Conservation (phyloP, 139 green algal species). For the Volvox reticuliferus region DNA sequence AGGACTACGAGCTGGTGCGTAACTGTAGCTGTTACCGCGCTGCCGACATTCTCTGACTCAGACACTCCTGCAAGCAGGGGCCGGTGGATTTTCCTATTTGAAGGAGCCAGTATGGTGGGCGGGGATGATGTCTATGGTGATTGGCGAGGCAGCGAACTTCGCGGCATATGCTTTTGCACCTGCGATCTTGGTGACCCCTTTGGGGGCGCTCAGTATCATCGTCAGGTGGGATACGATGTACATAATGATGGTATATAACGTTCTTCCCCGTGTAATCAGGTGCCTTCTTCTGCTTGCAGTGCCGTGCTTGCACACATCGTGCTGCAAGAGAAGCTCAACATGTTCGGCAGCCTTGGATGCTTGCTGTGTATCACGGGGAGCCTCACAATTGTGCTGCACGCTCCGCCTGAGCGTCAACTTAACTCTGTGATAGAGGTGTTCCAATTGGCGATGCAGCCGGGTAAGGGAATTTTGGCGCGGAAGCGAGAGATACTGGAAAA, state of each 20-base stretch:
- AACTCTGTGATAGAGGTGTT: slow-evolving; percentile 88
- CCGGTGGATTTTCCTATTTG: slow-evolving; percentile 95
- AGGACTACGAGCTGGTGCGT: slow-evolving; percentile 85
- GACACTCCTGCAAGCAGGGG: slow-evolving; percentile 68
- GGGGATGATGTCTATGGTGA: slow-evolving; percentile 92
- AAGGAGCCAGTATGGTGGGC: slow-evolving; percentile 96
- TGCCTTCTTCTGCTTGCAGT: slow-evolving; percentile 59
- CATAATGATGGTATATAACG: neutral
- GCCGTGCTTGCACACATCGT: slow-evolving; percentile 94
- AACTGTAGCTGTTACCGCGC: neutral
- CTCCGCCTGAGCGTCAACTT: slow-evolving; percentile 86
- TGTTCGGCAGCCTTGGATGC: slow-evolving; percentile 95
- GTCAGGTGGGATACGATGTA: slow-evolving; percentile 73
- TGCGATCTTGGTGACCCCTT: slow-evolving; percentile 94
- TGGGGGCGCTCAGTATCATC: slow-evolving; percentile 93
- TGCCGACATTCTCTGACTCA: neutral
- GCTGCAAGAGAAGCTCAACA: slow-evolving; percentile 93
- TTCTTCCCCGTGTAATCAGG: neutral
- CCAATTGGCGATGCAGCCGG: slow-evolving; percentile 87
- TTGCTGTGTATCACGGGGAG: slow-evolving; percentile 93
- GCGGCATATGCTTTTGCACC: slow-evolving; percentile 98
- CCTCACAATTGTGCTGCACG: slow-evolving; percentile 93
- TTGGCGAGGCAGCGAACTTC: slow-evolving; percentile 97
- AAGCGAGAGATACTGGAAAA: too few relatives aligned
- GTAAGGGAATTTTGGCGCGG: slow-evolving; percentile 64